phyloP scores from a whole-genome alignment of 1,284 basidiomycete genomes.

The Boletus mariae region DNA sequence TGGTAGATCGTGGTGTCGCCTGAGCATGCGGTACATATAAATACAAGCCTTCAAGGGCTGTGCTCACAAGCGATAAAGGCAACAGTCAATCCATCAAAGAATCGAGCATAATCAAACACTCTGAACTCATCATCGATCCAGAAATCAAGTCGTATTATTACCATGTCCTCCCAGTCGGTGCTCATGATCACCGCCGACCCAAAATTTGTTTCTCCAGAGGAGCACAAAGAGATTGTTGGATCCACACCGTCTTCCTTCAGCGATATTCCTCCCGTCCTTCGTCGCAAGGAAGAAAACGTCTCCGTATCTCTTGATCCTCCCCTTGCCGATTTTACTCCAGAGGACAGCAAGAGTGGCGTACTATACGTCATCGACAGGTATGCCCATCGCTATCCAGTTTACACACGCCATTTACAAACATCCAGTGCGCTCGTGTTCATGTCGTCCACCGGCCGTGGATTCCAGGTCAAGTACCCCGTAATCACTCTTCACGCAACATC shows the following conservation, averaged over 20 bases:
- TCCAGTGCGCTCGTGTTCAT: conserved; percentile 75
- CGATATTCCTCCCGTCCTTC: conserved; percentile 77
- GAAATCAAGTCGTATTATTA: no score
- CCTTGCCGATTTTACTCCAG: conserved; percentile 50
- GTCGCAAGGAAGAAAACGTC: conserved; percentile 69
- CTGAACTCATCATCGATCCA: no score
- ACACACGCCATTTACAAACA: conserved; percentile 24
- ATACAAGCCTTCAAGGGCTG: conserved; percentile 11
- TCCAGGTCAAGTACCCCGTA: conserved; percentile 78
- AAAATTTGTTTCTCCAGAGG: conserved; percentile 60
- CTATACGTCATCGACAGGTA: conserved; percentile 84
- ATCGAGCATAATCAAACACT: no score
- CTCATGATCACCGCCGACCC: conserved; percentile 48
- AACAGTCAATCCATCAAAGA: no score
- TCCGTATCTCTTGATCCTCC: conserved; percentile 65
- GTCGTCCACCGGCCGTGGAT: conserved; percentile 62
- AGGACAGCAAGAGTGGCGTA: conserved; percentile 55
- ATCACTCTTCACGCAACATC: conserved; percentile 89
- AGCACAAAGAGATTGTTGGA: conserved; percentile 61
- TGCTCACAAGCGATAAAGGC: background rate
- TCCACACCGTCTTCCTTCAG: conserved; percentile 79
- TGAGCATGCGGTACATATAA: conserved; percentile 3
- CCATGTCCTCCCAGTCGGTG: background rate
- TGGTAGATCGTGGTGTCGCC: background rate
- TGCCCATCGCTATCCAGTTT: conserved; percentile 10